Conservation (phyloP, 2,329 filamentous ascomycete genomes). For the Basipetospora chlamydospora region DNA sequence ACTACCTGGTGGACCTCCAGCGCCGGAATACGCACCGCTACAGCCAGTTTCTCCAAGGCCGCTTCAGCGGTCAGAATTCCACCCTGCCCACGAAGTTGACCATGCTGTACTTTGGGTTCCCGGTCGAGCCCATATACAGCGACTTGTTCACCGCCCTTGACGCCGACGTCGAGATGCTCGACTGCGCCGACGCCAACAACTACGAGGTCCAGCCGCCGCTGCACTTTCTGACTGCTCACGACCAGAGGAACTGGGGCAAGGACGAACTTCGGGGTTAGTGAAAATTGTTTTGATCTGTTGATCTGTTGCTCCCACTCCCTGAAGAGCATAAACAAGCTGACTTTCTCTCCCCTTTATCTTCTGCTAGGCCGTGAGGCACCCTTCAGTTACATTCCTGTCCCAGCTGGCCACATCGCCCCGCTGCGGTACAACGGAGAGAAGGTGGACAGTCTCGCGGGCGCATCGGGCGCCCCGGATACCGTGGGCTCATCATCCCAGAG, state of each 20-base stretch:
- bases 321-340: not conserved
- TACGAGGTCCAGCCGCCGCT: constrained; percentile 14
- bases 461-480: too few relatives aligned
- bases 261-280: constrained; percentile 12
- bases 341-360: not conserved
- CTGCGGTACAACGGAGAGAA: too few relatives aligned
- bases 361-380: not conserved
- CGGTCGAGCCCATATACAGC: constrained; percentile 22
- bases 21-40: constrained; percentile 16
- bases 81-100: constrained; percentile 26
- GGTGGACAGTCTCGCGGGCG: too few relatives aligned
- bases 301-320: too few relatives aligned
- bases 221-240: constrained; percentile 18
- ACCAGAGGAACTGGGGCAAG: constrained; percentile 16
- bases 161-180: constrained; percentile 11
- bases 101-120: constrained; percentile 31
- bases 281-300: too few relatives aligned
- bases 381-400: not conserved
- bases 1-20: constrained; percentile 17
- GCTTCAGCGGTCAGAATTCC: constrained; percentile 15
- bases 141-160: constrained; percentile 11
- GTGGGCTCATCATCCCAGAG: too few relatives aligned
- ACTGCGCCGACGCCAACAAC: constrained; percentile 10
- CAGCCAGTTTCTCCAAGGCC: constrained; percentile 14
- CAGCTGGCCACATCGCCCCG: not conserved